Base-by-base conservation (phyloP, 2,329 filamentous ascomycete species). In the Neofusicoccum umdonicola region DNA sequence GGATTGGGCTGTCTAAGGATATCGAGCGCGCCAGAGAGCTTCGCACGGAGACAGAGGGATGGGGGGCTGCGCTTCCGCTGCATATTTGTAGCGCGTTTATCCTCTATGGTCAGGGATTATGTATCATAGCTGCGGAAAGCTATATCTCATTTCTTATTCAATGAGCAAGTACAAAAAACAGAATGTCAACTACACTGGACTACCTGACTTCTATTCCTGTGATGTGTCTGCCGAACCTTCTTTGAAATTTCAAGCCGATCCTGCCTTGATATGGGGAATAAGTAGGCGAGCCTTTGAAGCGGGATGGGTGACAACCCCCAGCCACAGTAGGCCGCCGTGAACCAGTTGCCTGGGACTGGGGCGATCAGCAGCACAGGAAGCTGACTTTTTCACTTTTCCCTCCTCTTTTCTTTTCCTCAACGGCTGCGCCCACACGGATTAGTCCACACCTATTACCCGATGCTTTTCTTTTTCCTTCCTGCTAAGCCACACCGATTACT, bases 71-170 rank as follows among this genome's bases (percentile, higher is more conserved):
- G 50, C 13, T 13, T 15, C 12, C 39, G 19, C 22, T 37, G 42
- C 56, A 60, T 35, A 22, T 8, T 13, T 17, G 56, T 47, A 13
- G 54, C 42, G 31, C 39, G 15, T 47, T 13, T 60, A 12, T 9
- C 22, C 22, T 22, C 17, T n/a, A 34, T 44, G 56, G 42, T 22
- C 45, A 37, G 41, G 31, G 54, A 47, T 15, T 44, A 44, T 47
- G 56, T 60, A 60, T 60, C 56, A 60, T 60, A 60, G 56, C 56
- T 60, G 27, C 56, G 9, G 56, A 47, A 60, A 45, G 52, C 56
- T 60, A 60, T 45, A 34, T 57, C n/a, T 54, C 50, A 27, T 58
- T 58, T 58, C 44, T 60, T 37, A 35, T 11, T 47, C 56, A 47
- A 60, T 17, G 56, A 60, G 22, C 54, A 60, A 60, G 37, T 47